These are phyloP conservation scores for Neofusicoccum sp. DNA, from an alignment of 2,329 filamentous ascomycete genomes.

Conservation along the genomic window DNA sequence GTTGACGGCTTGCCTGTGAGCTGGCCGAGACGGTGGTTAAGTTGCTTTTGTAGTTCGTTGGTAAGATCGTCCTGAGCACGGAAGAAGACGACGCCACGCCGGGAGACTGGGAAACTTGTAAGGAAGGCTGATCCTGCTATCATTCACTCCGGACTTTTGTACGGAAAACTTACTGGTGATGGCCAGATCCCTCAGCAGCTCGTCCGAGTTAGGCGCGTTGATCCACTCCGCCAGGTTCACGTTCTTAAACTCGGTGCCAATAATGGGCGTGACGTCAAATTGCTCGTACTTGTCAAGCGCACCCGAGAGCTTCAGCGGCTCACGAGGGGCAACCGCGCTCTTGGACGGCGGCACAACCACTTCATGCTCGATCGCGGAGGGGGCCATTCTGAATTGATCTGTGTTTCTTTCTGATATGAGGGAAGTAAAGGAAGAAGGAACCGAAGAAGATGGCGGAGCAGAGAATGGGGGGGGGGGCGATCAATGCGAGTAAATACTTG, in stretches of 20 bases:
- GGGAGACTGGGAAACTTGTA: conserved; percentile 41
- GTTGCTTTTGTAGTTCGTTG: conserved; percentile 52
- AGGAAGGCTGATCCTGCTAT: neutral
- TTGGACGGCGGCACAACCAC: conserved; percentile 4
- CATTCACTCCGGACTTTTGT: neutral
- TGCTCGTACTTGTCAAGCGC: conserved; percentile 52
- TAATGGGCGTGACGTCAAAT: conserved; percentile 61
- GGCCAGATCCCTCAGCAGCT: conserved; percentile 63
- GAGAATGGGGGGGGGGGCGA: no score
- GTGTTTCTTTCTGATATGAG: neutral
- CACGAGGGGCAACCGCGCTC: conserved; percentile 2
- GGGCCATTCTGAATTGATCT: conserved; percentile 3
- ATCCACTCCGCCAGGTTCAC: conserved; percentile 63
- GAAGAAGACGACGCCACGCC: conserved; percentile 56
- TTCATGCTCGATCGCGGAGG: conserved; percentile 15
- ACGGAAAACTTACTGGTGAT: conserved; percentile 30
- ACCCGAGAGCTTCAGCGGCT: conserved; percentile 52
- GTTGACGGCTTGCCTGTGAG: conserved; percentile 57
- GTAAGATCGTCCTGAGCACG: conserved; percentile 50
- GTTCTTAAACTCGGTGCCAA: conserved; percentile 61
- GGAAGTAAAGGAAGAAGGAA: neutral
- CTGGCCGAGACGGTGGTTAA: conserved; percentile 56
- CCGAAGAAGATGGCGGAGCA: neutral
- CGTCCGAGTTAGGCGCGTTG: conserved; percentile 60
- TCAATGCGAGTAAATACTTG: neutral